phyloP scores from a whole-genome alignment of 176 grass and related monocot species.

The Leersia perrieri region DNA sequence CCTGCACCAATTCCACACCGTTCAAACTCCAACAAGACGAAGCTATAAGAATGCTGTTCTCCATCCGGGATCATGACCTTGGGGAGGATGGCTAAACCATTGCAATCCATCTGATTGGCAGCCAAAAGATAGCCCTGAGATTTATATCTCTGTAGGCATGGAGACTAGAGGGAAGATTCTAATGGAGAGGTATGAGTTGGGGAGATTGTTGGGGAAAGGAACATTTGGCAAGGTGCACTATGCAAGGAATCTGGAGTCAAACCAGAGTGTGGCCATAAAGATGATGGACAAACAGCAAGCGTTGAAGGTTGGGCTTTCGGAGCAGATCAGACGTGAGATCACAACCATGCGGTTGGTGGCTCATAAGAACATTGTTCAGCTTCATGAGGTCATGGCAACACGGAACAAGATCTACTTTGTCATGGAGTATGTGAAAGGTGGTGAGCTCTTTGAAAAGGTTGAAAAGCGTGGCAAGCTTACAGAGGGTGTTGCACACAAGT shows the following conservation, averaged over 20 bases:
- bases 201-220: conserved; percentile 68
- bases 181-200: conserved; percentile 62
- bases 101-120: conserved; percentile 7
- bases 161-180: conserved; percentile 42
- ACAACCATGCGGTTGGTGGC: conserved; percentile 57
- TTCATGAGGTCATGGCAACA: conserved; percentile 77
- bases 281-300: conserved; percentile 60
- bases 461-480: conserved; percentile 46
- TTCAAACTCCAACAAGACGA: conserved; percentile 33
- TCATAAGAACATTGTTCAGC: conserved; percentile 63
- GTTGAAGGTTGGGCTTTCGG: conserved; percentile 44
- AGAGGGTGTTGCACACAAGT: conserved; percentile 52
- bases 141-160: conserved; percentile 25
- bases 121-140: not conserved
- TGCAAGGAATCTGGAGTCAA: conserved; percentile 45
- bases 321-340: conserved; percentile 73
- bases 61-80: conserved; percentile 34
- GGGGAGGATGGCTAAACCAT: conserved; percentile 65
- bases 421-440: conserved; percentile 66
- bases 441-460: conserved; percentile 67
- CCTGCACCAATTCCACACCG: conserved; percentile 11
- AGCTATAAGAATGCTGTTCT: conserved; percentile 46
- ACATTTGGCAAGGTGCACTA: conserved; percentile 69
- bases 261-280: conserved; percentile 63
- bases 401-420: conserved; percentile 70